phyloP scores from a whole-genome alignment of 805 yeast genomes.

The Saturnispora diversa region DNA sequence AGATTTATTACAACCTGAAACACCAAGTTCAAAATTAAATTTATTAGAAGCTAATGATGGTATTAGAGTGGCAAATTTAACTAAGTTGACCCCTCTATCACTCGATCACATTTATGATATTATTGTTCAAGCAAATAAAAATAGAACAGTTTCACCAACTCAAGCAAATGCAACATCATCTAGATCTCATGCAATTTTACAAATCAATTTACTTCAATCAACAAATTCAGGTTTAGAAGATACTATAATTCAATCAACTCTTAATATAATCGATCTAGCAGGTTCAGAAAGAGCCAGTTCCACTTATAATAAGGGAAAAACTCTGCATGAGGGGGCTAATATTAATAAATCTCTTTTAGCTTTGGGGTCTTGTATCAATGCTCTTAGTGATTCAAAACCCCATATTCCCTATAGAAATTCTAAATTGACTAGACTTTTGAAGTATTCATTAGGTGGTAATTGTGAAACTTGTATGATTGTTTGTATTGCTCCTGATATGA shows the following conservation, averaged over 20 bases:
- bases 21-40: slow-evolving; percentile 33
- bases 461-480: slow-evolving; percentile 96
- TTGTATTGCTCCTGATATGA: slow-evolving; percentile 79
- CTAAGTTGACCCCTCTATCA: slow-evolving; percentile 50
- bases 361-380: slow-evolving; percentile 88
- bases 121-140: slow-evolving; percentile 60
- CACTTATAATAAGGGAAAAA: slow-evolving; percentile 72
- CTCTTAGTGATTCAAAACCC: slow-evolving; percentile 57
- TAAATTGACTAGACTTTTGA: slow-evolving; percentile 75
- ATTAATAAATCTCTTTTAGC: slow-evolving; percentile 85
- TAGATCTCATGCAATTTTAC: slow-evolving; percentile 89
- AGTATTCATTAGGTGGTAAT: slow-evolving; percentile 87
- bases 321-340: slow-evolving; percentile 87
- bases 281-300: slow-evolving; percentile 94
- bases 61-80: slow-evolving; percentile 65
- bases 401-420: slow-evolving; percentile 92
- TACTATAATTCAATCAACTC: slow-evolving; percentile 66
- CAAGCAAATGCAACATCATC: slow-evolving; percentile 88
- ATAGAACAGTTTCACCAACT: slow-evolving; percentile 79
- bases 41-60: slow-evolving; percentile 66
- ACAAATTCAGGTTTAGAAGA: slow-evolving; percentile 57
- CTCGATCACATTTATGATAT: slow-evolving; percentile 75
- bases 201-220: slow-evolving; percentile 58
- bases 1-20: slow-evolving; percentile 59
- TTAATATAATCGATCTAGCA: slow-evolving; percentile 85